phyloP scores from a whole-genome alignment of 1,284 basidiomycete species.

The Taiwanofungus camphoratus region DNA sequence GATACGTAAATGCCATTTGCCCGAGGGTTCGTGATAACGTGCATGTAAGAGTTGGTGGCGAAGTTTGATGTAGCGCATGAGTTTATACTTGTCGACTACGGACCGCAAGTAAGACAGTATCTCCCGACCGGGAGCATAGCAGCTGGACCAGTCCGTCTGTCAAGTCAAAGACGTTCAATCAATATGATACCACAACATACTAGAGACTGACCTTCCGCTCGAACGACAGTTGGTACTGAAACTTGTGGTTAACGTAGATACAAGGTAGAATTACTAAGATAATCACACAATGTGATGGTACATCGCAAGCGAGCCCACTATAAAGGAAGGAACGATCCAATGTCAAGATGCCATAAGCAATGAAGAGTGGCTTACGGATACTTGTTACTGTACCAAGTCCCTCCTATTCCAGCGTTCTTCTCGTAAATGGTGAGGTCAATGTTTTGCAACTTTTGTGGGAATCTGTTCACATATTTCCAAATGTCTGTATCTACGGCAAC shows the following conservation, averaged over 20 bases:
- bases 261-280: neutral
- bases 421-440: conserved; percentile 54
- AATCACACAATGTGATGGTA: neutral
- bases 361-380: conserved; percentile 25
- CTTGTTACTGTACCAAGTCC: conserved; percentile 45
- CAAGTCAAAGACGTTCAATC: neutral
- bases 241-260: neutral
- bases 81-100: conserved; percentile 52
- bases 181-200: neutral
- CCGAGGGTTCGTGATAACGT: conserved; percentile 40
- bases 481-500: neutral
- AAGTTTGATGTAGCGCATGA: conserved; percentile 46
- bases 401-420: conserved; percentile 50
- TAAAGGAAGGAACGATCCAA: neutral
- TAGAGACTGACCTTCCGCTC: conserved; percentile 42
- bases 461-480: conserved; percentile 33
- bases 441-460: conserved; percentile 48
- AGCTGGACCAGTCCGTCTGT: conserved; percentile 52
- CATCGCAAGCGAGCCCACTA: conserved; percentile 3
- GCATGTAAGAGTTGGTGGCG: conserved; percentile 47
- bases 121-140: conserved; percentile 53
- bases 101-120: conserved; percentile 47
- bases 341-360: neutral
- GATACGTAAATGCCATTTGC: conserved; percentile 50
- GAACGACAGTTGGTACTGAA: conserved; percentile 56